phyloP scores from a whole-genome alignment of 192 early-diverging fungal species.

The Linnemannia elongata region DNA sequence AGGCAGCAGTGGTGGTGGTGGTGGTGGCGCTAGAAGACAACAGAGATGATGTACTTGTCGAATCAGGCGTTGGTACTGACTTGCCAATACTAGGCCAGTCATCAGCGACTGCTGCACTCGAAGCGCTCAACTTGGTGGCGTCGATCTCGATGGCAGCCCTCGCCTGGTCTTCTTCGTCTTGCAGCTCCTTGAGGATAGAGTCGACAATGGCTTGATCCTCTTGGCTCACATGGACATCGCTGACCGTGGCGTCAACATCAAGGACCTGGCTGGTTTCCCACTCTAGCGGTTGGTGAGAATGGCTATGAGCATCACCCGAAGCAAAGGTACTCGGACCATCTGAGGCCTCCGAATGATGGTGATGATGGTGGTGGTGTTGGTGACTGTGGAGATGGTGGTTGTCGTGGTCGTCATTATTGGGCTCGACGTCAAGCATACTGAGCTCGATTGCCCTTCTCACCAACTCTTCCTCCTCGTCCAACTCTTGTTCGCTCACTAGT shows the following conservation, averaged over 20 bases:
- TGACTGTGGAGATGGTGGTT: not conserved
- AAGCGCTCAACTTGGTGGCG: too few species aligned
- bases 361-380: not conserved
- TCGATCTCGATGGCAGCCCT: not conserved
- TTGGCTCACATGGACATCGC: not conserved
- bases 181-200: conserved; percentile 33
- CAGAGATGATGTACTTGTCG: not conserved
- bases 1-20: not conserved
- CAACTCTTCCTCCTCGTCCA: conserved; percentile 47
- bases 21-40: not conserved
- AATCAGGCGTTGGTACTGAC: not conserved
- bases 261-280: conserved; percentile 39
- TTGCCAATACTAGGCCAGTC: conserved; percentile 32
- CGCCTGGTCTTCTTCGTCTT: conserved; percentile 8
- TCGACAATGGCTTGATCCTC: conserved; percentile 42
- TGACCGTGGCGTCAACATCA: conserved; percentile 22
- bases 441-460: conserved; percentile 44
- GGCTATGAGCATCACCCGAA: not conserved
- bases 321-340: not conserved
- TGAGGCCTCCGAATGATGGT: not conserved
- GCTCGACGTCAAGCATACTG: conserved; percentile 37
- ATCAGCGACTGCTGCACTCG: not conserved
- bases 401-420: not conserved
- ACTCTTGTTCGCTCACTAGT: conserved; percentile 23
- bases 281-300: not conserved